Base-by-base conservation (phyloP, 768 basidiomycete species). In the Amanita pseudoporphyria region DNA sequence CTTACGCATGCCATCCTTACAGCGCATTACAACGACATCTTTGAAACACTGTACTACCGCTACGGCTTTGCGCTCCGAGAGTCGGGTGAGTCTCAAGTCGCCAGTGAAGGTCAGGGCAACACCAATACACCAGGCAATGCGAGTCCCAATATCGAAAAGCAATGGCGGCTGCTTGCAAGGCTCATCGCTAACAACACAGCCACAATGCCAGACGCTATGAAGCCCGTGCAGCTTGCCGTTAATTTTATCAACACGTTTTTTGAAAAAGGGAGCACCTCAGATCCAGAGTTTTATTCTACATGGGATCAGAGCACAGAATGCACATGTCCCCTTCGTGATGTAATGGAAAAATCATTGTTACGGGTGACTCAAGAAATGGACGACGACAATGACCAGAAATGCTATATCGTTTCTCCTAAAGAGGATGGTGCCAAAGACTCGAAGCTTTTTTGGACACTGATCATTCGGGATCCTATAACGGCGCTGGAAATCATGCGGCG, bases 401-500 rank as follows among this genome's bases (percentile, higher is more conserved):
- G 3, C 6, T 42, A 45, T 14, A 22, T 28, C 21, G 21, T 45
- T 19, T 28, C 13, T 24, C 9, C 44, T 3, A 18, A 24, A 32
- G 30, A 45, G 19, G 19, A n/a, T 9, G n/a, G n/a, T n/a, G n/a
- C n/a, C n/a, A n/a, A n/a, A n/a, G 5, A 14, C 16, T n/a, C 10
- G 24, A 16, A 10, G n/a, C 21, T 2, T 3, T 28, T 28, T 7
- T 47, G 46, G 46, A 28, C 24, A 16, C 46, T 37, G 9, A 22
- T 24, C 22, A n/a, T 47, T 21, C 35, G 24, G 14, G 46, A 47
- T 16, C 22, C 46, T 3, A 47, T n/a, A 36, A 47, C 46, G 5
- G 33, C 37, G 16, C 33, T 47, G n/a, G 46, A 47, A 19, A 37
- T 36, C 46, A 14, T 47, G 16, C 46, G 46, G 12, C 46, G 46